Evolutionary conservation across 352 stramenopile genomes (phyloP), one percentile per base, ranked within the genome.

Genomic region (Pythium rishiriense): DNA sequence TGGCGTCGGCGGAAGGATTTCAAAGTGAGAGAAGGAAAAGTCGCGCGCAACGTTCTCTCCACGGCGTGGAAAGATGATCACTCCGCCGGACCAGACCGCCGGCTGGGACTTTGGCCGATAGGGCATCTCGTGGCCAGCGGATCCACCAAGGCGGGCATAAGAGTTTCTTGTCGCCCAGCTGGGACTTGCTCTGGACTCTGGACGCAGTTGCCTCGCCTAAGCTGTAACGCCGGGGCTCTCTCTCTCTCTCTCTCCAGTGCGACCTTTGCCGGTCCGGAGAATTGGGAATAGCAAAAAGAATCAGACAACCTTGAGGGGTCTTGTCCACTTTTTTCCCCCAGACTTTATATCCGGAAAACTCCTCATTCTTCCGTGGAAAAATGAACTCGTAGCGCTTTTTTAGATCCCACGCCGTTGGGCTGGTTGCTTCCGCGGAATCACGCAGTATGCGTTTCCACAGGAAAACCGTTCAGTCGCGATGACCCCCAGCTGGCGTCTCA

Each of bases 31-130:
- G 29, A 55, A 55, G 22, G 29, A 42, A 42, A 37, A 42, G 17
- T 22, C 31, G 49, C 49, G 7, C 5, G 49, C 49, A 57, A 57
- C 49, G 49, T 57, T 57, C 49, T 35, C 49, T 11, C 26, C 19
- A 29, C n/a, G 19, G 22, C 31, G 49, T 28, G 28, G 28, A 54
- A 33, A 24, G n/a, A 37, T 37, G 48, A 41, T 47, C 41, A 47
- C 17, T 24, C 21, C 2, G 22, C 10, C 10, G 21, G 41, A 47
- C 41, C 41, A 47, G 41, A 47, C 41, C 41, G 11, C 37, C n/a
- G 41, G 4, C 17, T 10, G 41, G 41, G 41, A 6, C 12, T 25
- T 25, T 25, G 17, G 41, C 11, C 12, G 31, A 11, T 37, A 11
- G 6, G 11, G 31, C 31, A 37, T 11, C 31, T 11, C 31, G 31